Evolutionary conservation across 1,284 basidiomycete genomes (phyloP).

Genomic region (Volvariella surrecta): DNA sequence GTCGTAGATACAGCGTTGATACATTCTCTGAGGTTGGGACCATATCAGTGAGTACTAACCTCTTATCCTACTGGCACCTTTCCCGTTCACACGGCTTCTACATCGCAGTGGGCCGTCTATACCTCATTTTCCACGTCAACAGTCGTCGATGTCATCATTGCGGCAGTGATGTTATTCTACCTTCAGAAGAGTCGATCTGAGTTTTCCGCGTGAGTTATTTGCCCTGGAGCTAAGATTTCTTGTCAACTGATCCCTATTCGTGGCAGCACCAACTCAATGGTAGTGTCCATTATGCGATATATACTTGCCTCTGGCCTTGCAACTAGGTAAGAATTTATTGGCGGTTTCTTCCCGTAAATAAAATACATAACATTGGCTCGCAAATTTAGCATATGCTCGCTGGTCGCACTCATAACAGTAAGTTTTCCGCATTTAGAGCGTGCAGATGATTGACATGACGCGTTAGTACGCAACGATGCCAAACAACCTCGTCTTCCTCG

Average conservation of each 20-base stretch:
- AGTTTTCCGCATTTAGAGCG: constrained; percentile 1
- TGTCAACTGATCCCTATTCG: no score
- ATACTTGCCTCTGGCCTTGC: constrained; percentile 8
- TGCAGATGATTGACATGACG: no score
- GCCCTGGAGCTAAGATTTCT: no score
- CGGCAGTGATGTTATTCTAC: constrained; percentile 20
- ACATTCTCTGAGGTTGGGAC: constrained; percentile 11
- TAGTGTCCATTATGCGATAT: constrained; percentile 9
- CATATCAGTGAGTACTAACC: constrained; percentile 10
- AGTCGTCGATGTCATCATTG: constrained; percentile 19
- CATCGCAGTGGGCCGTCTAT: constrained; percentile 17
- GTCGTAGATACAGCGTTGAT: constrained; percentile 11
- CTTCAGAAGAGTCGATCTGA: constrained; percentile 16
- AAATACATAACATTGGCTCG: no score
- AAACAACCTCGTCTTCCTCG: constrained; percentile 16
- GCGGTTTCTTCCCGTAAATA: no score
- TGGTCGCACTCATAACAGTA: constrained; percentile 15
- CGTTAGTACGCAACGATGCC: constrained; percentile 16
- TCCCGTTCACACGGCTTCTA: background rate
- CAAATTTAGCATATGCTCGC: constrained; percentile 19
- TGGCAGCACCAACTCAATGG: constrained; percentile 4
- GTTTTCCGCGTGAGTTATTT: constrained; percentile 13
- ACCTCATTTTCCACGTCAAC: constrained; percentile 18
- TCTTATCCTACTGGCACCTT: background rate
- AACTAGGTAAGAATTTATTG: no score